A percentile compares a stretch with the other conserved stretches of the same genome.
Evolutionary conservation across 148 eudicot genomes (phyloP).

Genomic region (Camellia lanceoleosa): DNA sequence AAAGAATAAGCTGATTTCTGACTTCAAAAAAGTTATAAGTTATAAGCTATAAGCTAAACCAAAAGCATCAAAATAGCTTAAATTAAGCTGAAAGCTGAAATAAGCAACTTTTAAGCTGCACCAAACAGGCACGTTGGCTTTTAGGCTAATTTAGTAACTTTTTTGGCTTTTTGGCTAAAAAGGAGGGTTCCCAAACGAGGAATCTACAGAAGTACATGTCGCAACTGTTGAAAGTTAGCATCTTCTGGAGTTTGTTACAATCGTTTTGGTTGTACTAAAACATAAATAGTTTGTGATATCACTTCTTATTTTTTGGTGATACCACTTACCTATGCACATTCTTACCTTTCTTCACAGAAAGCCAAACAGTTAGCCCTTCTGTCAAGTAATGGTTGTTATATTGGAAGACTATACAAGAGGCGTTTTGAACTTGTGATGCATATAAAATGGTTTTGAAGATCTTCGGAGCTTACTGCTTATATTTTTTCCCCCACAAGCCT

Average conservation of each 20-base stretch:
- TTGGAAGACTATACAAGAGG: background rate
- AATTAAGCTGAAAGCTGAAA: too few relatives aligned
- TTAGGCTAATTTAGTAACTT: too few relatives aligned
- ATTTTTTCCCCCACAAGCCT: background rate
- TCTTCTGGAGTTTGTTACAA: background rate
- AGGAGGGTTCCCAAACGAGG: too few relatives aligned
- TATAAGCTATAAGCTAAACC: too few relatives aligned
- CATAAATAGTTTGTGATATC: background rate
- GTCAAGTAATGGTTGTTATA: background rate
- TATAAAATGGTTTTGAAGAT: slow-evolving; percentile 10
- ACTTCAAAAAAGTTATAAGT: too few relatives aligned
- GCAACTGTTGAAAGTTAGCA: background rate
- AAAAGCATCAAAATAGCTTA: too few relatives aligned
- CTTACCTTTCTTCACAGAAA: background rate
- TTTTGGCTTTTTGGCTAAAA: too few relatives aligned
- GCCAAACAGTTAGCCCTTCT: slow-evolving; percentile 8
- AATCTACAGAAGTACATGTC: background rate
- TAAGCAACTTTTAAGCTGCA: too few relatives aligned
- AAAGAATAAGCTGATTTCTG: too few relatives aligned
- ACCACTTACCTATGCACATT: background rate
- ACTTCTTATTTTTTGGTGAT: background rate
- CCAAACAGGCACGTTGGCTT: too few relatives aligned
- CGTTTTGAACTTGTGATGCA: background rate
- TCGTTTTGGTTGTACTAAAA: background rate
- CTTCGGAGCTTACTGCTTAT: background rate